These are phyloP conservation scores for Aspergillus egyptiacus DNA, from an alignment of 495 filamentous ascomycete species.

Conservation along the genomic window DNA sequence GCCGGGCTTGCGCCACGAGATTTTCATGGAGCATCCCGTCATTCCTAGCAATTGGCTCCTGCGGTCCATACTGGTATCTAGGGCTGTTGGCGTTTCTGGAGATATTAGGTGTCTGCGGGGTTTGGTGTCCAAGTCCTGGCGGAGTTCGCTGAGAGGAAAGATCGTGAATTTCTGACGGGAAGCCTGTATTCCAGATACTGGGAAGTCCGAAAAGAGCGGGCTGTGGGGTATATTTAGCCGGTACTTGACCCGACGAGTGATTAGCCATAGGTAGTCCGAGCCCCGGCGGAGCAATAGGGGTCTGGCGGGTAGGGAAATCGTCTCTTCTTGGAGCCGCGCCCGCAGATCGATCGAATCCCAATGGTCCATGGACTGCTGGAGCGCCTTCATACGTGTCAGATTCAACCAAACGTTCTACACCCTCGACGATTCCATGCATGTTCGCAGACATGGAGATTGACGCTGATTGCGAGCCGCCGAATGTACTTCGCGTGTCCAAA, in stretches of 20 bases:
- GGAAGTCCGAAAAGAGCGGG: constrained; percentile 34
- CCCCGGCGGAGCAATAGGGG: constrained; percentile 35
- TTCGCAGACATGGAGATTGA: constrained; percentile 43
- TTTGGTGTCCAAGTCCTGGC: constrained; percentile 30
- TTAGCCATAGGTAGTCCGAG: constrained; percentile 28
- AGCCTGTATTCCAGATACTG: constrained; percentile 45
- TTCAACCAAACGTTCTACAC: constrained; percentile 53
- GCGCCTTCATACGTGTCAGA: constrained; percentile 45
- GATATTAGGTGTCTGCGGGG: constrained; percentile 15
- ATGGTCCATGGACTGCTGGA: constrained; percentile 25
- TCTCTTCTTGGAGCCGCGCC: constrained; percentile 24
- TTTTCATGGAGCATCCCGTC: constrained; percentile 29
- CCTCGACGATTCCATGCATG: constrained; percentile 60
- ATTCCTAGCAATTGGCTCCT: constrained; percentile 10
- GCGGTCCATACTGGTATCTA: constrained; percentile 16
- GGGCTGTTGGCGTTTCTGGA: constrained; percentile 16
- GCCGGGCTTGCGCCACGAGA: constrained; percentile 25
- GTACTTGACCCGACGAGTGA: constrained; percentile 17
- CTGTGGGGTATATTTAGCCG: constrained; percentile 33
- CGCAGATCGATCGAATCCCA: constrained; percentile 20
- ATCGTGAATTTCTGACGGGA: constrained; percentile 27
- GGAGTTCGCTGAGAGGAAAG: constrained; percentile 30
- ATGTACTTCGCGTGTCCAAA: constrained; percentile 33
- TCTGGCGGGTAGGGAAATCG: constrained; percentile 19
- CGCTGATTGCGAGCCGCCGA: constrained; percentile 42